These are phyloP conservation scores for Lichtheimia corymbifera DNA, from an alignment of 371 early-diverging fungal genomes.

Conservation along the genomic window DNA sequence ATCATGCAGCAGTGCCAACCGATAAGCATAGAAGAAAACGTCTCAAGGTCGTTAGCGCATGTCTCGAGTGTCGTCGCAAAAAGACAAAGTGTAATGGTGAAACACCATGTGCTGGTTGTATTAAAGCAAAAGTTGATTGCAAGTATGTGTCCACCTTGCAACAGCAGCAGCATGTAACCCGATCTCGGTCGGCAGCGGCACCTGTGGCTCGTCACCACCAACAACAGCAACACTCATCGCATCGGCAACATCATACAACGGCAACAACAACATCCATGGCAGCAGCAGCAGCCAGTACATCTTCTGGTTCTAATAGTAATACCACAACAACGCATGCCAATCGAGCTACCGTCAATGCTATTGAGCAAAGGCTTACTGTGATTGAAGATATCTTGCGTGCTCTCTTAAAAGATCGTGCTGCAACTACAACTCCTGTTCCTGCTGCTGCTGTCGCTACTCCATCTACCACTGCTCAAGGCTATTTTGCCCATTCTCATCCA, in stretches of 20 bases:
- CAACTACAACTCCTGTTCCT: neutral
- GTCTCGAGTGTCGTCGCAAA: conserved; percentile 60
- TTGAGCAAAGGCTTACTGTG: conserved; percentile 38
- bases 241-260: conserved; percentile 5
- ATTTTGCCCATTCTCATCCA: too few relatives aligned
- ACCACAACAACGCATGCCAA: neutral
- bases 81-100: conserved; percentile 60
- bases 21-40: conserved; percentile 44
- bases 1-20: conserved; percentile 10
- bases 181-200: neutral
- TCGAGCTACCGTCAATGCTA: conserved; percentile 30
- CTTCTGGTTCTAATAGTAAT: neutral
- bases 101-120: conserved; percentile 35
- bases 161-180: conserved; percentile 3
- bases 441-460: neutral
- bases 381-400: conserved; percentile 44
- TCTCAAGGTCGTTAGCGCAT: conserved; percentile 44
- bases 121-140: conserved; percentile 40
- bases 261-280: conserved; percentile 2
- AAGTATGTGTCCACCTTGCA: conserved; percentile 26
- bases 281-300: neutral
- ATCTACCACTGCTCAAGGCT: neutral
- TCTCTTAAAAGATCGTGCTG: conserved; percentile 22
- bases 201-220: neutral
- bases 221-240: neutral